Conservation (phyloP, 169 alveolate genomes). For the Eimeria maxima region DNA sequence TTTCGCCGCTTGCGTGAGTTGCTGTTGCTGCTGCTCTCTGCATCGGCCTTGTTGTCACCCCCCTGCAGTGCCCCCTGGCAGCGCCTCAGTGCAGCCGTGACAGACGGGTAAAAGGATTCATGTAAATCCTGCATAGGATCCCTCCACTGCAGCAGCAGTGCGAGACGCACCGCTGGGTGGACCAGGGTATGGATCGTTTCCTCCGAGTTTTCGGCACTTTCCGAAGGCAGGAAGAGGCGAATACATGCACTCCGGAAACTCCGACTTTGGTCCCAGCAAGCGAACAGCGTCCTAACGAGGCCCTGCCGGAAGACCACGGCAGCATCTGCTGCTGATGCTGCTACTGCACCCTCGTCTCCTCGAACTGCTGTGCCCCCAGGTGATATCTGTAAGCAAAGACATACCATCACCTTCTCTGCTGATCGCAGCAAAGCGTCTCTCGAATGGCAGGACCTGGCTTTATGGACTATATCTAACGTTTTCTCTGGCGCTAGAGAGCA, state of each 20-base stretch:
- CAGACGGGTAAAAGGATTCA: constrained; percentile 4
- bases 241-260: constrained; percentile 12
- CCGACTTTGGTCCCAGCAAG: constrained; percentile 30
- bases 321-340: background rate
- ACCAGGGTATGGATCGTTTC: background rate
- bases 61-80: constrained; percentile 19
- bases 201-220: background rate
- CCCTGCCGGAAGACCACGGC: constrained; percentile 9
- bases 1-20: constrained; percentile 6
- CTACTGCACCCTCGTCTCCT: background rate
- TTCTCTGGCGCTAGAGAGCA: background rate
- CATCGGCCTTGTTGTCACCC: background rate
- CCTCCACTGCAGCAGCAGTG: constrained; percentile 66
- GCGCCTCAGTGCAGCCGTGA: constrained; percentile 9
- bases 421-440: background rate
- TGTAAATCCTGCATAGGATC: constrained; percentile 40
- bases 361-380: background rate
- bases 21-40: constrained; percentile 29
- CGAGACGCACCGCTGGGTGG: constrained; percentile 75
- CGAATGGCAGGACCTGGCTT: background rate
- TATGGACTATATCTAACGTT: background rate
- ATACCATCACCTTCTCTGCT: constrained; percentile 46
- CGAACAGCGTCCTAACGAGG: constrained; percentile 24
- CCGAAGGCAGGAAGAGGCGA: background rate
- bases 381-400: constrained; percentile 24